Base-by-base conservation (phyloP, 306 rosid species). In the Pyrus pyrifolia region DNA sequence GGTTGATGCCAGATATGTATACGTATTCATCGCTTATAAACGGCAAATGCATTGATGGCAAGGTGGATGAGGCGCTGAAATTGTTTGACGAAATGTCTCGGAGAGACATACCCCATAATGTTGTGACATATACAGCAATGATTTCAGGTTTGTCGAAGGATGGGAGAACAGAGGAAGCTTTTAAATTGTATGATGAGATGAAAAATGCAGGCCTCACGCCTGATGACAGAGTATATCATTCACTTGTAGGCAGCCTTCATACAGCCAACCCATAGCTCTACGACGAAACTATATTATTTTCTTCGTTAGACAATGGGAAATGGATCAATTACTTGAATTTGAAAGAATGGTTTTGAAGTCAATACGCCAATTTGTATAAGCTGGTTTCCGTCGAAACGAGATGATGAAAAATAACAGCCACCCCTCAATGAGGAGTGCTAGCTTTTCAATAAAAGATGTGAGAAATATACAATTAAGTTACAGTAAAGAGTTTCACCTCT, bases 131-230 rank as follows among this genome's bases (percentile, higher is more conserved):
- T 63, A 82, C 97, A 1, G 82, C 87, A 5, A 82, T 94, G 70
- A 90, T 94, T 66, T 86, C 91, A 3, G 96, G 97, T 68, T 89
- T 91, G 80, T 90, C 98, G 23, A 94, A 86, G 82, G 88, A 74
- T 53, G 98, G 96, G 10, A 91, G 96, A 84, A 72, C 79, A 42
- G 91, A 94, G 44, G 97, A 90, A 83, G 96, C 96, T 42, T 91
- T 90, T 76, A 72, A 74, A 73, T 76, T 91, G 76, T 91, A 91
- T 53, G 92, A 91, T 69, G 92, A 90, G 85, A 90, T 94, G 97
- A 86, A 81, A 67, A 59, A 45, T 76, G 68, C 57, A 76, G 93
- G 90, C 70, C 78, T 91, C 68, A 78, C 38, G 46, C 93, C 98
- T 57, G 93, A 93, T 84, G 92, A 93, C 76, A 90, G 94, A 78